Evolutionary conservation across 2,329 filamentous ascomycete genomes (phyloP).

Genomic region (Claviceps capensis): DNA sequence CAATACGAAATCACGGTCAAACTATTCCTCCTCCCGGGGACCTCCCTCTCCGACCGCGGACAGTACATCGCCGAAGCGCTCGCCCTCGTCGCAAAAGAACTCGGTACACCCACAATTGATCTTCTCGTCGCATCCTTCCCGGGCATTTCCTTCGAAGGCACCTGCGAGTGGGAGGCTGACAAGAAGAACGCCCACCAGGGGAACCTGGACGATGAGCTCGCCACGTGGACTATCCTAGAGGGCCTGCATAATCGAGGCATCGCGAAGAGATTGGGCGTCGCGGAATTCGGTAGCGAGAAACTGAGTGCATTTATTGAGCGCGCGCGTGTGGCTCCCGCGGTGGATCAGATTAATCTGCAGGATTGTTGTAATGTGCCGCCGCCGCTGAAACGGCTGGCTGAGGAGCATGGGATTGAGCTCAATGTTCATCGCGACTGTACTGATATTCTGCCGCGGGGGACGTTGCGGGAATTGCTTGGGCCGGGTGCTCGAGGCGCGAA

Average conservation of each 20-base stretch:
- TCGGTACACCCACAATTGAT: conserved; percentile 64
- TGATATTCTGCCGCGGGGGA: conserved; percentile 77
- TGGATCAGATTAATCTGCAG: conserved; percentile 91
- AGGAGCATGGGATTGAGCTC: conserved; percentile 68
- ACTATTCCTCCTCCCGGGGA: conserved; percentile 75
- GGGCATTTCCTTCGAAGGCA: conserved; percentile 83
- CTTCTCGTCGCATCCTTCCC: conserved; percentile 89
- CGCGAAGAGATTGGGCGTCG: conserved; percentile 65
- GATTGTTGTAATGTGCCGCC: conserved; percentile 95
- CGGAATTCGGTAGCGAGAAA: conserved; percentile 82
- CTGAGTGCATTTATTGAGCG: conserved; percentile 62
- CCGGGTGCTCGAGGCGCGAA: conserved; percentile 58
- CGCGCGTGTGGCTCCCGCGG: conserved; percentile 59
- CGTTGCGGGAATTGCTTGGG: conserved; percentile 70
- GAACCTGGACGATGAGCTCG: conserved; percentile 52
- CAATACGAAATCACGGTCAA: conserved; percentile 95
- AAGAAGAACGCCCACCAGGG: conserved; percentile 47
- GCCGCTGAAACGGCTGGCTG: conserved; percentile 72
- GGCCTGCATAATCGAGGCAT: conserved; percentile 54
- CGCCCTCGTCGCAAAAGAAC: conserved; percentile 63
- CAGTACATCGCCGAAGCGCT: conserved; percentile 67
- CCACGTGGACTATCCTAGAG: conserved; percentile 62
- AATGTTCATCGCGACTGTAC: conserved; percentile 90
- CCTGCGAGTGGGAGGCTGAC: conserved; percentile 68
- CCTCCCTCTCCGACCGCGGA: conserved; percentile 49